These are phyloP conservation scores for Lactarius hengduanensis DNA, from an alignment of 768 basidiomycete species.

Conservation along the genomic window DNA sequence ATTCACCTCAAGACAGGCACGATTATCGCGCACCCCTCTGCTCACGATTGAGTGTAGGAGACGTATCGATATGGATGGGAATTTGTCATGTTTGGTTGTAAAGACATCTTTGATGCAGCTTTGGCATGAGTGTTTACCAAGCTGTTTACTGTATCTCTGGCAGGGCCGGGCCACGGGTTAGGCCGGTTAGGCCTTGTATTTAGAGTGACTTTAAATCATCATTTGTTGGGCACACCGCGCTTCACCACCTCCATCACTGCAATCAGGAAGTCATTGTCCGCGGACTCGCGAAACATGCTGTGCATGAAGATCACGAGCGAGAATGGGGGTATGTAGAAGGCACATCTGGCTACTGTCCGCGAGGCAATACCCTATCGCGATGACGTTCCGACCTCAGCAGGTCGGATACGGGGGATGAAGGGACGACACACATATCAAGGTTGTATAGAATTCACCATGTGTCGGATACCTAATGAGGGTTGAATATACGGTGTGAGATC, in stretches of 20 bases:
- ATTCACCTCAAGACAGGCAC: background rate
- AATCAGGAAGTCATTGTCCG: constrained; percentile 60
- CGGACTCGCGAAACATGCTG: constrained; percentile 68
- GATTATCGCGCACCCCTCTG: background rate
- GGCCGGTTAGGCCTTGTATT: background rate
- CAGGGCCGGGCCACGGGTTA: background rate
- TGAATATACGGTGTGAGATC: no score
- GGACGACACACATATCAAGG: constrained; percentile 6
- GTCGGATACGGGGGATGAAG: no score
- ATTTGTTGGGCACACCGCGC: no score
- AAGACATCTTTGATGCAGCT: no score
- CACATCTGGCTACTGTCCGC: constrained; percentile 77
- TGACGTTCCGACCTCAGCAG: background rate
- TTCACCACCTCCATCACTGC: no score
- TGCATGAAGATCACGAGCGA: constrained; percentile 70
- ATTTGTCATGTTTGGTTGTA: background rate
- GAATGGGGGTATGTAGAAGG: constrained; percentile 58
- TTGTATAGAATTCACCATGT: background rate
- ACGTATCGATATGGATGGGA: background rate
- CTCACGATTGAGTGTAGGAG: background rate
- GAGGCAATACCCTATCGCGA: constrained; percentile 36
- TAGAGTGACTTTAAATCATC: background rate
- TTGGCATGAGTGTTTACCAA: no score
- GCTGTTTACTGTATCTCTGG: background rate
- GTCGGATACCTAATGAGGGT: constrained; percentile 8